These are phyloP conservation scores for Ganoderma resinaceum DNA, from an alignment of 1,284 basidiomycete genomes.

Conservation along the genomic window DNA sequence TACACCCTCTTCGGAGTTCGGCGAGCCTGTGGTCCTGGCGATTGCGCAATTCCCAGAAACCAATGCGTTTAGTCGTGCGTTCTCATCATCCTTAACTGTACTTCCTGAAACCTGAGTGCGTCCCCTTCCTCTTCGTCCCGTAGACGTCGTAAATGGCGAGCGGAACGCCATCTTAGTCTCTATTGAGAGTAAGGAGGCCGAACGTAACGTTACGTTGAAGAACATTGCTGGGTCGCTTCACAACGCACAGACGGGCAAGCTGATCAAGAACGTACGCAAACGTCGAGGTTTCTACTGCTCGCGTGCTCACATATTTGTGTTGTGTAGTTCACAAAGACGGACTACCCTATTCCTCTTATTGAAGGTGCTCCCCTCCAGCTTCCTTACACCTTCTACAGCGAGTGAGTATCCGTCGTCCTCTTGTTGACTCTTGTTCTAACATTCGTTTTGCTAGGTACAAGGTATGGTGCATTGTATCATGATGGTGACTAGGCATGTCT, in stretches of 20 bases:
- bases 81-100: not conserved
- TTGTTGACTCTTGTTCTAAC: constrained; percentile 5
- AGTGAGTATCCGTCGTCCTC: constrained; percentile 60
- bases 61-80: constrained; percentile 86
- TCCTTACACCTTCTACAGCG: constrained; percentile 83
- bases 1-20: constrained; percentile 29
- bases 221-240: constrained; percentile 78
- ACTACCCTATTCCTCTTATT: constrained; percentile 66
- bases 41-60: constrained; percentile 75
- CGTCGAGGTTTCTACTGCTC: not conserved
- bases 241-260: constrained; percentile 66
- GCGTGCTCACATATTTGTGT: constrained; percentile 6
- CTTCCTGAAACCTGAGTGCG: not conserved
- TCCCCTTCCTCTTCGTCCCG: not conserved
- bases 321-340: constrained; percentile 64
- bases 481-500: not conserved
- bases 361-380: constrained; percentile 73
- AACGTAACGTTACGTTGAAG: constrained; percentile 78
- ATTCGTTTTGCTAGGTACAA: constrained; percentile 56
- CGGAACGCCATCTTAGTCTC: constrained; percentile 72
- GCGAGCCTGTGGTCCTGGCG: constrained; percentile 63
- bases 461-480: constrained; percentile 44
- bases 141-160: constrained; percentile 90
- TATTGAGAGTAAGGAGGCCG: constrained; percentile 76
- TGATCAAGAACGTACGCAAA: constrained; percentile 78